Evolutionary conservation across 352 stramenopile genomes (phyloP), one percentile per base, ranked within the genome.

Genomic region (Globisporangium uncinulatum): DNA sequence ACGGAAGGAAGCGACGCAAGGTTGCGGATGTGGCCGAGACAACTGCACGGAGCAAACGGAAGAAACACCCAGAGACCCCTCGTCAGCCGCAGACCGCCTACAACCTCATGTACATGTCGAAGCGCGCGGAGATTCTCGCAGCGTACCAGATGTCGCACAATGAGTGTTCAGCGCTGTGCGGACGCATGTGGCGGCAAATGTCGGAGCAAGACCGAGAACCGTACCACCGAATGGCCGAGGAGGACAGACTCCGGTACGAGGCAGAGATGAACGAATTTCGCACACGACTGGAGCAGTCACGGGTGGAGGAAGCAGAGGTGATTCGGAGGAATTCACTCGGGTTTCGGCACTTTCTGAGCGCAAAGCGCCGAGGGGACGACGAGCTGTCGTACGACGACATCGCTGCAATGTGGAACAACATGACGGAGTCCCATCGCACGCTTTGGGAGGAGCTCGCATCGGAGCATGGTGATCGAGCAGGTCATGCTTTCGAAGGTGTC

Each of bases 71-170:
- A 14, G 50, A 45, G 17, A 50, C 53, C 3, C 74, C 74, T 11
- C 67, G 69, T 0, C 65, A 62, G 1, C 73, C 73, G 2, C 69
- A 83, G 49, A 81, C 73, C 9, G 75, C 75, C 14, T 85, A 78
- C 64, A 86, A 86, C 52, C 63, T 86, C 24, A 86, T 85, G 73
- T 85, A 79, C 49, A 71, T 86, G 62, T 73, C 71, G 3, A 76
- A 80, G 64, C 74, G 73, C 24, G 62, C 63, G 1, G 73, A 88
- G 57, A 57, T 88, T 9, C 66, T 85, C 45, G 57, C 61, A 13
- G 66, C 63, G 19, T 83, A 85, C 48, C 71, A 88, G 56, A 76
- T 88, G 57, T 78, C 73, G 15, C 75, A 88, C 62, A 86, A 88
- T 51, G 73, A 88, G 52, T 84, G 73, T 50, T 86, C 71, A 3